Percentiles rank a stretch among this genome's conserved stretches.
These are phyloP conservation scores for Kodamaea fungicola DNA, from an alignment of 1,139 yeast species.

Conservation along the genomic window DNA sequence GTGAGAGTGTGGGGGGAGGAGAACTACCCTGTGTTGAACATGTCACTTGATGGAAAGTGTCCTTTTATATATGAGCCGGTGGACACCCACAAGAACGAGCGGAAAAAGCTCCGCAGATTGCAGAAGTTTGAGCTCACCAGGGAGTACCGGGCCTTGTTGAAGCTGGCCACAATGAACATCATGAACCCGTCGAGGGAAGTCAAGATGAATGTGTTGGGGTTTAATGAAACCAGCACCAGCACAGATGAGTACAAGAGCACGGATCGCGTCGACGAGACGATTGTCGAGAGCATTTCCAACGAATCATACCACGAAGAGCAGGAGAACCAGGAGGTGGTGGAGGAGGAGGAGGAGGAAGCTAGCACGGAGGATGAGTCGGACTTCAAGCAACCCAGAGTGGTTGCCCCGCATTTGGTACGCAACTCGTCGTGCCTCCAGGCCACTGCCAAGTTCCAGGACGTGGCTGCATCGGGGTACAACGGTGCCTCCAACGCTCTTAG, in stretches of 20 bases:
- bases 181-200: conserved; percentile 24
- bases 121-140: conserved; percentile 41
- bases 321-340: conserved; percentile 11
- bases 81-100: conserved; percentile 31
- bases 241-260: conserved; percentile 20
- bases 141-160: conserved; percentile 37
- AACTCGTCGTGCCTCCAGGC: conserved; percentile 24
- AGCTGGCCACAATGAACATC: conserved; percentile 33
- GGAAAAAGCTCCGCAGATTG: conserved; percentile 34
- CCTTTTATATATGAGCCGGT: conserved; percentile 59
- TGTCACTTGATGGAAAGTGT: conserved; percentile 63
- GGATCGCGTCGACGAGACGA: conserved; percentile 16
- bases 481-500: conserved; percentile 53
- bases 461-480: conserved; percentile 78
- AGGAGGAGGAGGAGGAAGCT: conserved; percentile 8
- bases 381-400: conserved; percentile 15
- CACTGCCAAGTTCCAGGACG: conserved; percentile 52
- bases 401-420: conserved; percentile 17
- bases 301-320: conserved; percentile 11
- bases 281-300: conserved; percentile 9
- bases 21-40: conserved; percentile 41
- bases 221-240: conserved; percentile 29
- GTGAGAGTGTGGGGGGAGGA: conserved; percentile 70
- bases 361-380: conserved; percentile 9
- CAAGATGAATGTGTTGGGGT: conserved; percentile 15